Evolutionary conservation across 164 flowering plant species (phyloP), one percentile per base, ranked within the genome.

Genomic region (Macadamia tetraphylla): DNA sequence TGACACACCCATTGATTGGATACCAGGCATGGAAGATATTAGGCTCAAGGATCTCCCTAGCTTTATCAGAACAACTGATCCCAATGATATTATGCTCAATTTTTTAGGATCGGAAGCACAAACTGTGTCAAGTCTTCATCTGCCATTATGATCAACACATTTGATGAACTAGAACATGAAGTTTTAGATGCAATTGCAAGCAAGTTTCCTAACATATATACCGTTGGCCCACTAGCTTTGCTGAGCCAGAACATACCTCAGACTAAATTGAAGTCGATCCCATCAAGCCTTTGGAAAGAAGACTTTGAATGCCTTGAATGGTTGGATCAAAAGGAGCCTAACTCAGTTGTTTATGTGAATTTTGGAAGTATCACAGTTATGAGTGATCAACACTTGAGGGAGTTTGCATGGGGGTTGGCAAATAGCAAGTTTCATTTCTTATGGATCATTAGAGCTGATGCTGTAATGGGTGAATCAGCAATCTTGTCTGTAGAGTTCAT

Each of bases 1-100:
- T 11, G 80, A 80, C 13, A 77, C 71, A 3, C 40, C 14, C 15
- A 60, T 78, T 44, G 81, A 78, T n/a, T 74, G 78, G 80, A 78
- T 78, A 18, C 78, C 81, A 0, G 84, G 80, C 29, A 64, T 77
- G 73, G 48, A 17, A 29, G 30, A 71, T 29, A 72, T 80, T 3
- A 78, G 83, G 12, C 68, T 80, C 7, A 73, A 58, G 64, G 83
- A 80, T 58, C 30, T 80, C 17, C 77, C 79, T 4, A 66, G 57
- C 44, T 64, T 66, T 30, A 1, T 78, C 2, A 65, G 74, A 67
- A 71, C 79, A 3, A 66, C 66, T 0, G 74, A 81, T 40, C 70
- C 62, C 0, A 46, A 77, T 15, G 69, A 74, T 15, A 15, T 58
- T 51, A 49, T 74, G 66, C 8, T 81, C 29, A 30, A 75, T 9